These are phyloP conservation scores for Pyrrhoderma noxium DNA, from an alignment of 1,284 basidiomycete genomes.

Conservation along the genomic window DNA sequence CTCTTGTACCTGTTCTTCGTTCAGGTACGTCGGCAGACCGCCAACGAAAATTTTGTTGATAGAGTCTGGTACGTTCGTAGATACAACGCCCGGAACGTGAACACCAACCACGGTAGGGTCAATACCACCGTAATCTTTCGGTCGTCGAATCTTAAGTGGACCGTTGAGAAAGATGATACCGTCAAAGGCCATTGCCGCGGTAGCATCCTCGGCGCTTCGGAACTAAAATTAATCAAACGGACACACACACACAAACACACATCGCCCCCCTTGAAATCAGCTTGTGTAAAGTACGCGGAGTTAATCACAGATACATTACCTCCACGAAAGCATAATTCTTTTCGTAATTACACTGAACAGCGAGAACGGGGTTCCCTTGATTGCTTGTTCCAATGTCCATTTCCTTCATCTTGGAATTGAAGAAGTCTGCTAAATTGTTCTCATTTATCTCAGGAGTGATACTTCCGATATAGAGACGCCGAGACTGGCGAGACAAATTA, in stretches of 20 bases:
- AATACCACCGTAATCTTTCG: slow-evolving; percentile 87
- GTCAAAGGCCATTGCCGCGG: slow-evolving; percentile 93
- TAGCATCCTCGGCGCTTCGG: slow-evolving; percentile 93
- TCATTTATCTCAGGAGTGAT: slow-evolving; percentile 91
- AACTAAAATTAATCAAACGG: slow-evolving; percentile 57
- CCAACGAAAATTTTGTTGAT: slow-evolving; percentile 98
- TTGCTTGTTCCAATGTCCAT: slow-evolving; percentile 77
- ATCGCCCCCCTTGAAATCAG: not conserved
- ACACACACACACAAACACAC: too few relatives aligned
- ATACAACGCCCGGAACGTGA: slow-evolving; percentile 89
- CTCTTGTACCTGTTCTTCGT: slow-evolving; percentile 97
- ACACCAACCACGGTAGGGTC: slow-evolving; percentile 56
- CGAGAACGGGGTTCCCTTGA: slow-evolving; percentile 85
- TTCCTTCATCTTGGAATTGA: slow-evolving; percentile 94
- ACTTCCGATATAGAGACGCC: slow-evolving; percentile 92
- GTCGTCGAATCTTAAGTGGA: slow-evolving; percentile 90
- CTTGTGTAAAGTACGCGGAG: not conserved
- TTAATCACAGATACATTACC: slow-evolving; percentile 34
- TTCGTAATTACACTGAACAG: slow-evolving; percentile 94
- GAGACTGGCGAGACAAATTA: slow-evolving; percentile 85
- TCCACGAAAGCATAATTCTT: slow-evolving; percentile 98
- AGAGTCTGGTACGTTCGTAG: slow-evolving; percentile 95
- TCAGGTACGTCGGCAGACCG: slow-evolving; percentile 90
- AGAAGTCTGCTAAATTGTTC: slow-evolving; percentile 83
- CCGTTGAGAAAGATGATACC: slow-evolving; percentile 92